A percentile compares a stretch with the other conserved stretches of the same genome.
phyloP scores from a whole-genome alignment of 2,329 filamentous ascomycete species.

The Monilinia aucupariae region DNA sequence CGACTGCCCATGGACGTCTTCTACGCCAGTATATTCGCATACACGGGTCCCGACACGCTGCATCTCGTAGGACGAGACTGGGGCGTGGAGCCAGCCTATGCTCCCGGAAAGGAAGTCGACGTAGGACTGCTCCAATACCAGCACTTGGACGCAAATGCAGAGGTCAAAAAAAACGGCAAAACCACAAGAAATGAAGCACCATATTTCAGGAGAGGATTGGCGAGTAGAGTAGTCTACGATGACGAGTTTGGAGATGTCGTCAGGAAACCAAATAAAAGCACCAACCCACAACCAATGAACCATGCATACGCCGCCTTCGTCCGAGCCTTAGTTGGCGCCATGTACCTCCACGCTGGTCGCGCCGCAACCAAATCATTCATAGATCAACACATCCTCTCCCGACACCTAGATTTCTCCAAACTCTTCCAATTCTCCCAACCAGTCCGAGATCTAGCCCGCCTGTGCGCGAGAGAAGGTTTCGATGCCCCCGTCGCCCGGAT shows the following conservation, averaged over 20 bases:
- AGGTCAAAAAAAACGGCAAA: slow-evolving; percentile 42
- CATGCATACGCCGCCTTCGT: slow-evolving; percentile 70
- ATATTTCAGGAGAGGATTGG: slow-evolving; percentile 62
- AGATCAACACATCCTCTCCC: slow-evolving; percentile 73
- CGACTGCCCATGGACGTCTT: slow-evolving; percentile 85
- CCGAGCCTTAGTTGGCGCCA: slow-evolving; percentile 72
- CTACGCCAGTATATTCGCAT: slow-evolving; percentile 80
- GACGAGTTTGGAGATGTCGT: slow-evolving; percentile 75
- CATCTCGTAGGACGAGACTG: slow-evolving; percentile 72
- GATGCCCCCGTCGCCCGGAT: slow-evolving; percentile 80
- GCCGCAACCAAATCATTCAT: slow-evolving; percentile 78
- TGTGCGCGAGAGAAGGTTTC: slow-evolving; percentile 88
- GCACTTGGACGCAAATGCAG: slow-evolving; percentile 41
- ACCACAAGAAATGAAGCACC: slow-evolving; percentile 48
- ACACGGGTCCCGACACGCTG: slow-evolving; percentile 70
- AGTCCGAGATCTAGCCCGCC: slow-evolving; percentile 71
- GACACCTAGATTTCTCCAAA: slow-evolving; percentile 67
- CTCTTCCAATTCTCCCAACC: slow-evolving; percentile 84
- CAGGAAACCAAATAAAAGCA: slow-evolving; percentile 29
- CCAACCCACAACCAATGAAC: slow-evolving; percentile 30
- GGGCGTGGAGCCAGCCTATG: slow-evolving; percentile 85
- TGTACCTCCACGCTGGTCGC: slow-evolving; percentile 80
- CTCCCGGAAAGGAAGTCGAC: slow-evolving; percentile 86
- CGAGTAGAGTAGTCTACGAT: slow-evolving; percentile 72
- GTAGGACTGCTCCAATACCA: slow-evolving; percentile 81